Conservation (phyloP, 768 basidiomycete species). For the Amanita rimosa region DNA sequence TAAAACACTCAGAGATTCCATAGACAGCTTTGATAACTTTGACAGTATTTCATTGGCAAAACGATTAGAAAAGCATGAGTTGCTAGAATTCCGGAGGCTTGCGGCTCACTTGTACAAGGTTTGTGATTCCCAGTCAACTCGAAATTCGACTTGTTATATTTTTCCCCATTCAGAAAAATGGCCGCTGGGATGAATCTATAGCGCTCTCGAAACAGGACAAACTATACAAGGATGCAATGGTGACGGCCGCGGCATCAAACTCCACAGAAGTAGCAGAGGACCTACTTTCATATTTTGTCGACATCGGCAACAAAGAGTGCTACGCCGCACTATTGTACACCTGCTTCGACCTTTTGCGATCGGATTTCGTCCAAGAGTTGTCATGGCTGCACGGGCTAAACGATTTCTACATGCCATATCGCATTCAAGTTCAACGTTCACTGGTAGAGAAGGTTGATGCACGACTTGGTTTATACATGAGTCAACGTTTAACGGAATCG, state of each 20-base stretch:
- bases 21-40: constrained; percentile 98
- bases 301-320: constrained; percentile 98
- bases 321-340: constrained; percentile 84
- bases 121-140: constrained; percentile 6
- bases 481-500: constrained; percentile 4
- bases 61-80: constrained; percentile 78
- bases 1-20: constrained; percentile 93
- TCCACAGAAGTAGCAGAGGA: constrained; percentile 93
- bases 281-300: constrained; percentile 90
- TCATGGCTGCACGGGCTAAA: constrained; percentile 95
- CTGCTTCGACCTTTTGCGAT: constrained; percentile 91
- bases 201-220: constrained; percentile 93
- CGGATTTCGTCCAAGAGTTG: constrained; percentile 88
- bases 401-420: constrained; percentile 97
- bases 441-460: constrained; percentile 57
- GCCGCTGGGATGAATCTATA: constrained; percentile 94
- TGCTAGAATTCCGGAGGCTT: constrained; percentile 90
- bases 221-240: constrained; percentile 92
- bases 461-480: background rate
- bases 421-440: constrained; percentile 77
- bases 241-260: constrained; percentile 79
- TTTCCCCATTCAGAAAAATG: constrained; percentile 63
- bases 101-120: constrained; percentile 97
- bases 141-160: background rate
- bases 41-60: constrained; percentile 82